Evolutionary conservation across 1,284 basidiomycete species (phyloP).

Genomic region (Tilletia indica): DNA sequence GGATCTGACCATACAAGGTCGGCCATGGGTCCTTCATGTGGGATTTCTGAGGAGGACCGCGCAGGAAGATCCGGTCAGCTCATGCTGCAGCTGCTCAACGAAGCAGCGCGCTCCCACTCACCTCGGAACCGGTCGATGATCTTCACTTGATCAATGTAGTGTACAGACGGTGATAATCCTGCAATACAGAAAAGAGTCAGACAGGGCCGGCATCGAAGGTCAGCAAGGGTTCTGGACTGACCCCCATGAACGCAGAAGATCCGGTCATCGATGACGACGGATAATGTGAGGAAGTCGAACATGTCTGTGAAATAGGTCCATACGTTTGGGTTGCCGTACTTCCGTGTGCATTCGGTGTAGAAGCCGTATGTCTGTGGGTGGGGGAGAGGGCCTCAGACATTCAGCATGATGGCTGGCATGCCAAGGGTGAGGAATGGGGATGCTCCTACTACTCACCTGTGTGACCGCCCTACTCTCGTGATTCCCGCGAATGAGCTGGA

Average conservation of each 20-base stretch:
- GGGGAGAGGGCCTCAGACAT: neutral
- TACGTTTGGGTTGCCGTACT: slow-evolving; percentile 84
- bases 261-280: slow-evolving; percentile 95
- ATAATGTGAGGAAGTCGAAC: slow-evolving; percentile 98
- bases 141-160: slow-evolving; percentile 99
- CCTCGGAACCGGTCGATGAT: slow-evolving; percentile 97
- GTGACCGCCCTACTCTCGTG: slow-evolving; percentile 98
- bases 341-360: slow-evolving; percentile 95
- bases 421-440: neutral
- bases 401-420: neutral
- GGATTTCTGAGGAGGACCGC: slow-evolving; percentile 72
- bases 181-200: neutral
- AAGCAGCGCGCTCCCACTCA: slow-evolving; percentile 40
- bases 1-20: slow-evolving; percentile 99
- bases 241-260: slow-evolving; percentile 98
- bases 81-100: too few species aligned
- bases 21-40: slow-evolving; percentile 99
- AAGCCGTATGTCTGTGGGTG: slow-evolving; percentile 89
- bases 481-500: slow-evolving; percentile 95
- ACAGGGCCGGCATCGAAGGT: neutral
- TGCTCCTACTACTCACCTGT: slow-evolving; percentile 66
- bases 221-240: neutral
- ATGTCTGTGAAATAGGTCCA: slow-evolving; percentile 99
- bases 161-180: slow-evolving; percentile 88
- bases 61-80: too few species aligned